Evolutionary conservation across 495 filamentous ascomycete genomes (phyloP).

Genomic region (Aspergillus diversus): DNA sequence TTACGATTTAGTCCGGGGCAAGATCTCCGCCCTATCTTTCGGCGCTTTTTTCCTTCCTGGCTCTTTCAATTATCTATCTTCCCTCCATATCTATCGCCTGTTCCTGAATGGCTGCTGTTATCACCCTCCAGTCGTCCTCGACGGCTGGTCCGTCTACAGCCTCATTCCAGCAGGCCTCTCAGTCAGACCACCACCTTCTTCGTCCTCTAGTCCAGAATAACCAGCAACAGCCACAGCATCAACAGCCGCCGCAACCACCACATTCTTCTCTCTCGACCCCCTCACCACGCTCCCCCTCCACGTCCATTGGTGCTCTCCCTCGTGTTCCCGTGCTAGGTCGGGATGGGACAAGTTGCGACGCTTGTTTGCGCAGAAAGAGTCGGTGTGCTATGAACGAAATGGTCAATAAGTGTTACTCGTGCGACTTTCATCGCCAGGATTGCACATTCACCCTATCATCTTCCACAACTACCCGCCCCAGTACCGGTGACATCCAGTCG

Average conservation of each 20-base stretch:
- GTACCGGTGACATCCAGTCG: slow-evolving; percentile 58
- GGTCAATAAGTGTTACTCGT: slow-evolving; percentile 57
- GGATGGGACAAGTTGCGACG: slow-evolving; percentile 68
- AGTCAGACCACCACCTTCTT: slow-evolving; percentile 32
- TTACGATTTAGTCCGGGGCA: slow-evolving; percentile 10
- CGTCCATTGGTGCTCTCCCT: slow-evolving; percentile 30
- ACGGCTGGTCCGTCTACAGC: slow-evolving; percentile 31
- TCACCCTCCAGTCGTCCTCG: slow-evolving; percentile 50
- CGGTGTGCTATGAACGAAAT: slow-evolving; percentile 83
- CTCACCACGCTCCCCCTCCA: slow-evolving; percentile 32
- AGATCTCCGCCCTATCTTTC: slow-evolving; percentile 25
- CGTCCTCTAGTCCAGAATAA: slow-evolving; percentile 31
- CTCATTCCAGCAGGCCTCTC: slow-evolving; percentile 33
- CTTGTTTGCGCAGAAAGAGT: slow-evolving; percentile 81
- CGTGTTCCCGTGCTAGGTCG: slow-evolving; percentile 34
- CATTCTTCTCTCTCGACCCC: slow-evolving; percentile 28
- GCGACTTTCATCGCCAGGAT: slow-evolving; percentile 57
- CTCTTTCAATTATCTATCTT: slow-evolving; percentile 12
- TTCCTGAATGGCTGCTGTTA: slow-evolving; percentile 46
- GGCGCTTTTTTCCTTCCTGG: slow-evolving; percentile 4
- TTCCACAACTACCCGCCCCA: slow-evolving; percentile 26
- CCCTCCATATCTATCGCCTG: slow-evolving; percentile 14
- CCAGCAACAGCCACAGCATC: slow-evolving; percentile 28
- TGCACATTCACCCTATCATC: slow-evolving; percentile 50
- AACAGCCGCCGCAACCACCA: slow-evolving; percentile 27